Evolutionary conservation across 2,329 filamentous ascomycete species (phyloP).

Genomic region (Leptodontidium sp.): DNA sequence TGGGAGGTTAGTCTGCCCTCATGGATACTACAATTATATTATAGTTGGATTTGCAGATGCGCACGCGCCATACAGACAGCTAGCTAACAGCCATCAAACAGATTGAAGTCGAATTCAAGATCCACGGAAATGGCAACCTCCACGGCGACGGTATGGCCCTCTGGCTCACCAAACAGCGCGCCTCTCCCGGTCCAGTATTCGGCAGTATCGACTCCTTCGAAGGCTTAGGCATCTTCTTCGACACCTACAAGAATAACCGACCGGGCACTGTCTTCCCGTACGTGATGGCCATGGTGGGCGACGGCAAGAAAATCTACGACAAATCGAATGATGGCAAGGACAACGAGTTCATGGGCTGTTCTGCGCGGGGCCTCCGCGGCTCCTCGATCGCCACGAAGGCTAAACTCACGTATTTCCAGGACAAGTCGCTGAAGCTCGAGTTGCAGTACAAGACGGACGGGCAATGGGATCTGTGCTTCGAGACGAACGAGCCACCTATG

Average conservation of each 20-base stretch:
- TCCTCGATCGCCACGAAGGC: slow-evolving; percentile 82
- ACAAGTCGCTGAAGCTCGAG: slow-evolving; percentile 89
- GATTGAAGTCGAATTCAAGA: slow-evolving; percentile 94
- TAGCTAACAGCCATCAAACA: slow-evolving; percentile 42
- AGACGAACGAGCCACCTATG: slow-evolving; percentile 72
- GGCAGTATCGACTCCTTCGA: slow-evolving; percentile 89
- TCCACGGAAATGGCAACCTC: slow-evolving; percentile 86
- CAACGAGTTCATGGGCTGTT: slow-evolving; percentile 93
- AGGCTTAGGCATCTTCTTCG: slow-evolving; percentile 89
- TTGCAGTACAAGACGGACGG: slow-evolving; percentile 92
- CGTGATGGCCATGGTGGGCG: slow-evolving; percentile 97
- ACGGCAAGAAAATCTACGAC: slow-evolving; percentile 89
- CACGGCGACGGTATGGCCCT: slow-evolving; percentile 97
- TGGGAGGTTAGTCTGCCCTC: slow-evolving; percentile 72
- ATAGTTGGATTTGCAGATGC: background rate
- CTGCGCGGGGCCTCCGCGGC: slow-evolving; percentile 88
- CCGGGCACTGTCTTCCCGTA: slow-evolving; percentile 96
- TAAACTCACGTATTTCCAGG: slow-evolving; percentile 93
- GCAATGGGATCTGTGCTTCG: slow-evolving; percentile 91
- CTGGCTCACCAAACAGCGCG: slow-evolving; percentile 97
- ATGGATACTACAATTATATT: background rate
- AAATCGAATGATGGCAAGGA: slow-evolving; percentile 94
- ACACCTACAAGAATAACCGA: slow-evolving; percentile 99
- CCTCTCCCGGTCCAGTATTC: slow-evolving; percentile 82
- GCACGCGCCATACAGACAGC: background rate